Evolutionary conservation across 2,329 filamentous ascomycete genomes (phyloP).

Genomic region (Ciborinia camelliae): DNA sequence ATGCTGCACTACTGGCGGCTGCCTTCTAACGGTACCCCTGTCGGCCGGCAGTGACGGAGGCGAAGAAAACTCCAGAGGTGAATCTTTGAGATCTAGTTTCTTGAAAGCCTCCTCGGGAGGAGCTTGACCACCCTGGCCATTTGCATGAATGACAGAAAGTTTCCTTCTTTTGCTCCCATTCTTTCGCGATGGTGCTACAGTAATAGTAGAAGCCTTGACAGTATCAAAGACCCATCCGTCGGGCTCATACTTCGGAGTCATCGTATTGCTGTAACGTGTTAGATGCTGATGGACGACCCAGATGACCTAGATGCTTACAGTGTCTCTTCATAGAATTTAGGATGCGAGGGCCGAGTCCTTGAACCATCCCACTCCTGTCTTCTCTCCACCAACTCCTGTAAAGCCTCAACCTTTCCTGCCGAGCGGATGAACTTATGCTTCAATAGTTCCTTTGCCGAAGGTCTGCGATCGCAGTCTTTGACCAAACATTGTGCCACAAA

Average conservation of each 20-base stretch:
- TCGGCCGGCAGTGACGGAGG: slow-evolving; percentile 55
- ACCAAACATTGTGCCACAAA: slow-evolving; percentile 87
- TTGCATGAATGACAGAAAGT: slow-evolving; percentile 53
- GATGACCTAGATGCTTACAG: slow-evolving; percentile 47
- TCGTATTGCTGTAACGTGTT: slow-evolving; percentile 51
- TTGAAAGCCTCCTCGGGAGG: slow-evolving; percentile 56
- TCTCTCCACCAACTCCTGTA: slow-evolving; percentile 83
- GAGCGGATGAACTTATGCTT: slow-evolving; percentile 84
- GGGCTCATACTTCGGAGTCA: slow-evolving; percentile 63
- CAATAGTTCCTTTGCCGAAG: slow-evolving; percentile 81
- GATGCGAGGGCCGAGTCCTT: slow-evolving; percentile 63
- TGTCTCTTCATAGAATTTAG: slow-evolving; percentile 91
- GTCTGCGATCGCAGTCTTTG: slow-evolving; percentile 83
- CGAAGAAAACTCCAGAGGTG: slow-evolving; percentile 55
- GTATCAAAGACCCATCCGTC: slow-evolving; percentile 98
- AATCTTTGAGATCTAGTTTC: slow-evolving; percentile 59
- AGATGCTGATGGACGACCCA: background rate
- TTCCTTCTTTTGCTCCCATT: slow-evolving; percentile 53
- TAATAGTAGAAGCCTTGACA: slow-evolving; percentile 66
- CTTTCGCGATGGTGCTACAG: slow-evolving; percentile 45
- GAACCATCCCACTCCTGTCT: slow-evolving; percentile 79
- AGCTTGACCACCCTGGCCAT: slow-evolving; percentile 33
- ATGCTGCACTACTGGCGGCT: slow-evolving; percentile 40
- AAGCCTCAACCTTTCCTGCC: slow-evolving; percentile 80
- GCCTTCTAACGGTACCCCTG: slow-evolving; percentile 50